Base-by-base conservation (phyloP, 2,329 filamentous ascomycete genomes). In the Fusarium euwallaceae region DNA sequence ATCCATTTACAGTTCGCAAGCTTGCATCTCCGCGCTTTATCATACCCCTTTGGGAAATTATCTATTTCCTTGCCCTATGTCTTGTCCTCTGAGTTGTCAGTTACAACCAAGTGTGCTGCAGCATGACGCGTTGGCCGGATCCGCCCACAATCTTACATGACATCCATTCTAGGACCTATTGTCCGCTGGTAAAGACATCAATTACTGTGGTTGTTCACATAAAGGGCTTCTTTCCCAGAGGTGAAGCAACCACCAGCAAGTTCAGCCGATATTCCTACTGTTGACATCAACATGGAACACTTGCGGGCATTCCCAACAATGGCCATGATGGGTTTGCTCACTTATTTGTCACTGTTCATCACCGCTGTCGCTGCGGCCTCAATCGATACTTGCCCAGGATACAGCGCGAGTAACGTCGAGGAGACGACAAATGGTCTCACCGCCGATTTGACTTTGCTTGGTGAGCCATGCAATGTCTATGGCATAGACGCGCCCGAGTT, bases 401-500 rank as follows among this genome's bases (percentile, higher is more conserved):
- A 65, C 16, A 51, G 36, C 22, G 63, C 63, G 4, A 17, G 39
- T 0, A 65, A 65, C 17, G 29, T 65, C 20, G 17, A 65, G 9
- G 32, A 59, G 8, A 36, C 37, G 1, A 17, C 29, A 5, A 27
- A 41, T 34, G 53, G 55, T 17, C 53, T 65, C 27, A 61, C 63
- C 2, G 63, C 63, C 4, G 53, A 65, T 24, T 22, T 65, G 12
- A 24, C 27, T 3, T 14, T 65, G 4, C 22, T 24, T n/a, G 63
- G 39, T 17, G 24, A 61, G 17, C 53, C 53, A 3, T 65, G 63
- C 14, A 34, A 65, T 48, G 63, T 60, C 17, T 65, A 51, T 36
- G 63, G 63, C 12, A 11, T 36, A 60, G 63, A 65, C 32, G 16
- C 59, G 11, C 14, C 7, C 3, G 55, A 65, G 9, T 41, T 65